Evolutionary conservation across 1,284 basidiomycete genomes (phyloP), one percentile per base, ranked within the genome.

Genomic region (Papiliotrema flavescens): DNA sequence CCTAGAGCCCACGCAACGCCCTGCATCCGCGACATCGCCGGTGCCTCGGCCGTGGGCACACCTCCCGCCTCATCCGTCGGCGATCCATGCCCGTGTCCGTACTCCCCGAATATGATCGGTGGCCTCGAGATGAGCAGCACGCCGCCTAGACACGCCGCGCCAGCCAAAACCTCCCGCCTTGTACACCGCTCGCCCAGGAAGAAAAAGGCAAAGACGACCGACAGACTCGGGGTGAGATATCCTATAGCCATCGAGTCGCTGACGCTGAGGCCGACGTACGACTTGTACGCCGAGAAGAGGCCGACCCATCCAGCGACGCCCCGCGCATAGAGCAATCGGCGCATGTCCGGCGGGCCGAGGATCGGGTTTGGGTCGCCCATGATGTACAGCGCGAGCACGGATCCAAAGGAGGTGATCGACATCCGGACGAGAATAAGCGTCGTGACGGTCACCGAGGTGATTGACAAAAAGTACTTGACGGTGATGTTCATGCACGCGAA

Each of bases 201-300:
- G 2, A 90, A 55, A 6, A 82, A 83, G 0, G 85, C 89, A 2
- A 85, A 76, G n/a, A 90, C 68, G 0, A 83, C 84, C 0, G 87
- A 88, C 11, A 81, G 79, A 53, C 85, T 80, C 0, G 90, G 90
- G 0, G 82, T 74, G 9, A 93, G 79, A 76, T 90, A 91, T 0
- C 84, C 85, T 47, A 93, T 78, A 15, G 88, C 86, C 0, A 85
- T 86, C 0, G 86, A 83, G 67, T 91, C 89, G 13, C 86, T 86
- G 0, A 90, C 77, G 0, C 85, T 84, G 22, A 88, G 79, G 59
- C 82, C 85, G 55, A 84, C 80, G 13, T 90, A 75, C 1, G 85
- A 83, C 66, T 84, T 87, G 70, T 90, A 90, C 2, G 84, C 52
- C 11, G 57, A 55, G 26, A 64, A 56, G 9, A 77, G 56, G 11